Base-by-base conservation (phyloP, 2,329 filamentous ascomycete species). In the Apiospora marii region DNA sequence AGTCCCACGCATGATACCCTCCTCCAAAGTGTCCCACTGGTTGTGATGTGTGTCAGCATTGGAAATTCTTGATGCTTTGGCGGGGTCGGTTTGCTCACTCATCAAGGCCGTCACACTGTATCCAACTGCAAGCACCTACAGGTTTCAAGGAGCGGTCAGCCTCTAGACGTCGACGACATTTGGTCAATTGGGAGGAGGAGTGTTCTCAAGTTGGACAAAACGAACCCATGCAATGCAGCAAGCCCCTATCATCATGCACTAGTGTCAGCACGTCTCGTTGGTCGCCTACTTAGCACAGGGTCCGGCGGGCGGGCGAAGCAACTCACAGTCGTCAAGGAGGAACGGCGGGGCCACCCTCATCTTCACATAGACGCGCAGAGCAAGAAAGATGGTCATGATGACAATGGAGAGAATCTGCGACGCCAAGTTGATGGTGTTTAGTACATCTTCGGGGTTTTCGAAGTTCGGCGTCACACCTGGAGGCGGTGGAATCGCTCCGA, bases 261-360 rank as follows among this genome's bases (percentile, higher is more conserved):
- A 12, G 2, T 19, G 48, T 53, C 34, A 37, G 46, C 68, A 70
- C 12, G 10, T 46, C 10, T 4, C n/a, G 1, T 13, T 27, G 37
- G 37, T 27, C 8, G 5, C 64, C 30, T 27, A 16, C 64, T 46
- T 27, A 16, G 12, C n/a, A 34, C 19, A 30, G 53, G 24, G 46
- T 12, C 61, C 5, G 22, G 10, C 30, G 19, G 22, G 16, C 64
- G n/a, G 16, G 27, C 4, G 67, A 46, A 48, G 16, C 67, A 14
- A 70, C 68, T 51, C 37, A 70, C 68, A 70, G 68, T 70, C 68
- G 24, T 70, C 68, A 1, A 43, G 30, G 4, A 70, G 48, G 48
- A 70, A 70, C 34, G 68, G 68, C 30, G 68, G 68, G 4, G 68
- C 68, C 27, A 70, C 46, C 19, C 22, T 14, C 19, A 37, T 12